Evolutionary conservation across 140 eudicot species (phyloP).

Genomic region (Stevia rebaudiana): DNA sequence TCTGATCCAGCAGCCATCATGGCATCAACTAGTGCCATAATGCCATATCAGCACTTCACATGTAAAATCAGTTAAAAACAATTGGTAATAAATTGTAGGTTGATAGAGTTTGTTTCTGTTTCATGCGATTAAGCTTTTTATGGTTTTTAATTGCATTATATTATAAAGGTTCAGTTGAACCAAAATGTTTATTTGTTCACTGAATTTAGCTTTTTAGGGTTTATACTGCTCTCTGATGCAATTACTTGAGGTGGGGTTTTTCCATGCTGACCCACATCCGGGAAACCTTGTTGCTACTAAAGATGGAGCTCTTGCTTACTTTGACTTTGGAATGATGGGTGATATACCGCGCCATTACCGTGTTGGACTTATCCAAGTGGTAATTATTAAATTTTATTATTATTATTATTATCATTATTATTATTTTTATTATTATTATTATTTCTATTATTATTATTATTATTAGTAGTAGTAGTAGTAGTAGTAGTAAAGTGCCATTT

Average conservation of each 20-base stretch:
- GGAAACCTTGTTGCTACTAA: constrained; percentile 88
- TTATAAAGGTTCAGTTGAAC: constrained; percentile 14
- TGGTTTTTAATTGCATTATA: neutral
- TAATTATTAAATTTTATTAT: constrained; percentile 26
- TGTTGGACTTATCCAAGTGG: constrained; percentile 96
- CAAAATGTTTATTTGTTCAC: constrained; percentile 13
- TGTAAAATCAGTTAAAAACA: neutral
- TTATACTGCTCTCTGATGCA: constrained; percentile 85
- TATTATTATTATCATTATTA: no score
- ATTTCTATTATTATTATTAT: no score
- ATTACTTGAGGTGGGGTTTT: constrained; percentile 88
- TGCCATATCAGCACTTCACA: neutral
- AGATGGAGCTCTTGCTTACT: constrained; percentile 87
- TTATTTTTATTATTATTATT: no score
- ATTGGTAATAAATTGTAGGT: neutral
- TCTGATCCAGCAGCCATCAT: neutral
- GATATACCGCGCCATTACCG: constrained; percentile 96
- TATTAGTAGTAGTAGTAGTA: no score
- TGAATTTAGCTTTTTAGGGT: constrained; percentile 45
- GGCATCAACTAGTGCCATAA: neutral
- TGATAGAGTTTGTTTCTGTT: neutral
- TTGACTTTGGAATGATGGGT: constrained; percentile 99
- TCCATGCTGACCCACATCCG: constrained; percentile 99
- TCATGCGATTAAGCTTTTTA: neutral
- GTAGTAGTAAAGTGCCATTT: no score